Base-by-base conservation (phyloP, 2,329 filamentous ascomycete species). In the Blastomyces emzantsi region DNA sequence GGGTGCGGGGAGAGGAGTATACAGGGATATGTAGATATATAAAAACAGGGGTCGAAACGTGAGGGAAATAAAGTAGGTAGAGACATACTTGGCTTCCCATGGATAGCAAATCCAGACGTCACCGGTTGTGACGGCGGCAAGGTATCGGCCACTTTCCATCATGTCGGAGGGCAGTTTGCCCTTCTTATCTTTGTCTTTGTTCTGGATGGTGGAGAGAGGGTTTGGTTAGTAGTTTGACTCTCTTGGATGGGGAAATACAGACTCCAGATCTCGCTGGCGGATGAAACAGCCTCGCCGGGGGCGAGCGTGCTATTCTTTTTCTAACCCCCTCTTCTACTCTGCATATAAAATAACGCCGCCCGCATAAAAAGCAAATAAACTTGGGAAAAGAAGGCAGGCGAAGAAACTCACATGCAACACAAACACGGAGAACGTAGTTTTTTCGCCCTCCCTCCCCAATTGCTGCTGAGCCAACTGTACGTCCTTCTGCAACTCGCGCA, bases 81-180 rank as follows among this genome's bases (percentile, higher is more conserved):
- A 45, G 39, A 79, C 82, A 63, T 79, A 85, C 82, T 79, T 88
- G 54, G 94, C 94, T 81, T 97, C 94, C 94, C 94, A 99, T 19
- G 94, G 94, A 79, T 99, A 99, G 83, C 91, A 95, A 75, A 97
- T 97, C 94, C 94, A 99, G 68, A 92, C 88, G 78, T 99, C 93
- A n/a, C 84, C 85, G 41, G 95, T 90, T 6, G 93, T 97, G 73
- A 88, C 82, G 28, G 94, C 91, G 28, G 94, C 94, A 69, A 89
- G 78, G 79, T 99, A 99, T 71, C 88, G 83, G 64, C 84, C 84
- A 63, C 86, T 78, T 51, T 82, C 78, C 67, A 93, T 81, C 84
- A 97, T 91, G 47, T 91, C 87, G 25, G 85, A 73, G 13, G 94
- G 92, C 63, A 99, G 82, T 25, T 79, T 79, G 62, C 94, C 94